These are phyloP conservation scores for Huntiella decipiens DNA, from an alignment of 2,329 filamentous ascomycete species.

Conservation along the genomic window DNA sequence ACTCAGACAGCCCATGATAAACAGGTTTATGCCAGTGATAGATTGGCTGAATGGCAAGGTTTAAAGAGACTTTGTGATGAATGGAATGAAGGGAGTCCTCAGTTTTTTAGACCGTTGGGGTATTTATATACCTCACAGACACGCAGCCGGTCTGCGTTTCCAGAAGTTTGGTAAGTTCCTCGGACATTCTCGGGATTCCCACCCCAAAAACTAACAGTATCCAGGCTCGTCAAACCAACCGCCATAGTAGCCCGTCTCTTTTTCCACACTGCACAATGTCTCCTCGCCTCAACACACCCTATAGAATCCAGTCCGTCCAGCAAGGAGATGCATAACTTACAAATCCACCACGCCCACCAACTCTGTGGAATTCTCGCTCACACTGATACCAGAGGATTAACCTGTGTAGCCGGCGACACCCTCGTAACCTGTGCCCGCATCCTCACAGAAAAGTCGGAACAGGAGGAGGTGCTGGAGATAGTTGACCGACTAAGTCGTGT, in stretches of 20 bases:
- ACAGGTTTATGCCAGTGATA: conserved; percentile 41
- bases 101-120: conserved; percentile 73
- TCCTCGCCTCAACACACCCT: conserved; percentile 67
- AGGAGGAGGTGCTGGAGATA: conserved; percentile 62
- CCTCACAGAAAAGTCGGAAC: conserved; percentile 48
- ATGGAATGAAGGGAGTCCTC: conserved; percentile 63
- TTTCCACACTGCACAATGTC: conserved; percentile 70
- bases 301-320: conserved; percentile 36
- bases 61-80: conserved; percentile 66
- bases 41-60: conserved; percentile 57
- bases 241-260: conserved; percentile 69
- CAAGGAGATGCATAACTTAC: conserved; percentile 50
- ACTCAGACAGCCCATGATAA: conserved; percentile 36
- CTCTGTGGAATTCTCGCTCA: conserved; percentile 83
- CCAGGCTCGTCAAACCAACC: conserved; percentile 61
- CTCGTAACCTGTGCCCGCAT: conserved; percentile 60
- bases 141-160: conserved; percentile 54
- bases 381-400: conserved; percentile 60
- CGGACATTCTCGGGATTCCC: background rate
- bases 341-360: conserved; percentile 58
- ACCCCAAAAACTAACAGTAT: background rate
- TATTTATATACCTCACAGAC: conserved; percentile 53
- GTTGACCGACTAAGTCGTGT: conserved; percentile 56
- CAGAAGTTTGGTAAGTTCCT: conserved; percentile 56
- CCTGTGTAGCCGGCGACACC: conserved; percentile 60